Base-by-base conservation (phyloP, 177 flowering plant genomes). In the Vitis hybrid region DNA sequence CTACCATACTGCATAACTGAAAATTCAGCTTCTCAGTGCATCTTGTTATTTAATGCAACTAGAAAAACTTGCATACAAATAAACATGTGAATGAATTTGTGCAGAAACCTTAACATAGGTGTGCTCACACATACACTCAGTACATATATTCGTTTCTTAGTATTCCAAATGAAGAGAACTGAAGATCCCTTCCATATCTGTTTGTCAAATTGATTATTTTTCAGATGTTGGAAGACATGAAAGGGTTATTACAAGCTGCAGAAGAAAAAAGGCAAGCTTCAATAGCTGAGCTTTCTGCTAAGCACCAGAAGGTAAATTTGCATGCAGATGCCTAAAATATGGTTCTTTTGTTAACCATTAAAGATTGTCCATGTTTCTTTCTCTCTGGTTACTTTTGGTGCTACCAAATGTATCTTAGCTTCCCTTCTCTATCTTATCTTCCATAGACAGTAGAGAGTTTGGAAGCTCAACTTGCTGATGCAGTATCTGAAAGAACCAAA, bases 401-500 rank as follows among this genome's bases (percentile, higher is more conserved):
- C 67, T 21, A 57, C 30, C 17, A 35, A 56, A 4, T 56, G 30
- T 67, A 55, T 49, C 54, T 19, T 51, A 30, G 19, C 35, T 67
- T 69, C 50, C 50, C 46, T 21, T 40, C 13, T 62, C 46, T 75
- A 65, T 77, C n/a, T 71, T 77, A 71, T 67, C 56, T 21, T 71
- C 48, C 70, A 52, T 82, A 96, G 99, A 86, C 81, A 55, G 3
- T 87, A 63, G 98, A 87, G 71, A 86, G 86, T 74, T 75, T 94
- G 83, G 97, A 96, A 82, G 85, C 88, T 59, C 99, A 96, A 76
- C 81, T 92, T 70, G 85, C 92, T 72, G 99, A 96, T 77, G 90
- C 91, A 56, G 60, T 81, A 54, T 78, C 93, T 24, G 98, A 96
- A 55, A 83, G 91, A 84, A 86, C 46, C 77, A 88, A 89, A 79